Evolutionary conservation across 148 eudicot genomes (phyloP).

Genomic region (Chenopodium berlandieri): DNA sequence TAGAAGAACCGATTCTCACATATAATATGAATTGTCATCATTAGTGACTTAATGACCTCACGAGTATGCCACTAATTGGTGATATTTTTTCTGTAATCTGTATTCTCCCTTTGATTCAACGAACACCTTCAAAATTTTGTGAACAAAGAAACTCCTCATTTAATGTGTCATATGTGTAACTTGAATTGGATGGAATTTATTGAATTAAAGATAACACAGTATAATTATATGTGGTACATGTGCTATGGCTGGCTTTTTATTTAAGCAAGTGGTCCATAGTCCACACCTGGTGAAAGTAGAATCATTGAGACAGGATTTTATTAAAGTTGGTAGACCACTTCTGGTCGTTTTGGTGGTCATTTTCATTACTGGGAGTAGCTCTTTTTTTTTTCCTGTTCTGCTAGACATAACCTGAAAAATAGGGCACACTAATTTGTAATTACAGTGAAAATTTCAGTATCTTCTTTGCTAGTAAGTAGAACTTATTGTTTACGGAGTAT

Average conservation of each 20-base stretch:
- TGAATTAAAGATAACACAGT: neutral
- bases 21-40: neutral
- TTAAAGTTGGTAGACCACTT: slow-evolving; percentile 1
- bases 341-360: neutral
- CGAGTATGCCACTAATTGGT: neutral
- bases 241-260: neutral
- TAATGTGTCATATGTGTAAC: neutral
- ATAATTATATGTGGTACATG: slow-evolving; percentile 9
- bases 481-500: neutral
- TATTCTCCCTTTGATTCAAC: neutral
- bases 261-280: slow-evolving; percentile 5
- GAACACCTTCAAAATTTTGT: neutral
- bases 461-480: neutral
- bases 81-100: neutral
- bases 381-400: no score
- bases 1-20: neutral
- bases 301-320: neutral
- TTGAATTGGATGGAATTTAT: neutral
- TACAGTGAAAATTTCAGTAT: neutral
- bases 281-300: slow-evolving; percentile 1
- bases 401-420: neutral
- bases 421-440: neutral
- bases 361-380: neutral
- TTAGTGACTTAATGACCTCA: neutral
- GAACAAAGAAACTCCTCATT: neutral